Base-by-base conservation (phyloP, 495 filamentous ascomycete species). In the Penicillium cinerascens region DNA sequence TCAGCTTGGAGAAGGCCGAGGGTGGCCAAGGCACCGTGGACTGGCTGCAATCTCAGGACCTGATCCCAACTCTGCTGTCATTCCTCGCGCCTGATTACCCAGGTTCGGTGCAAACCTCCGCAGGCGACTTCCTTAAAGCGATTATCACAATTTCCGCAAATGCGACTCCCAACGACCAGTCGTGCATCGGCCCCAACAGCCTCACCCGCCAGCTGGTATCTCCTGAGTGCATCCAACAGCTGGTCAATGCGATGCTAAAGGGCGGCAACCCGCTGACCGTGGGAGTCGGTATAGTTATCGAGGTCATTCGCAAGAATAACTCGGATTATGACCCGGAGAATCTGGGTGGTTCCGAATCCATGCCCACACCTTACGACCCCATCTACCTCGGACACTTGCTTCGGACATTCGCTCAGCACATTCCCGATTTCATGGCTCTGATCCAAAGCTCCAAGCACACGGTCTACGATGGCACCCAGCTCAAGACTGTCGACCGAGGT, bases 101-200 rank as follows among this genome's bases (percentile, higher is more conserved):
- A 35, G 85, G 88, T 55, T 86, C 91, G 7, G 93, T 92, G 9
- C 93, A 99, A 67, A 97, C 93, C 0, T 95, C 93, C 1, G 95
- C 95, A 2, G 95, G 93, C 20, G 95, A 99, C 66, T 99, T 97
- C 61, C 79, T 99, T 54, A 99, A 99, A 70, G 93, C 93, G 29
- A 96, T 99, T 58, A 97, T 99, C 59, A 97, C 93, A 22, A 96
- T 99, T 54, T 97, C 95, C 3, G 93, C 93, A 43, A 99, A 99
- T 60, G 93, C 93, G 22, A 96, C 91, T 6, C 92, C 95, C 60
- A 96, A 96, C 53, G 95, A 97, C 65, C 91, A 96, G 60, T 91
- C 89, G 5, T 97, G 95, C 60, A 99, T 99, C 65, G 93, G 93
- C 6, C 93, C 93, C 4, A 99, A 99, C 64, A 92, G 95, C 63